These are phyloP conservation scores for Aspergillus cristatus DNA, from an alignment of 495 filamentous ascomycete species.

Conservation along the genomic window DNA sequence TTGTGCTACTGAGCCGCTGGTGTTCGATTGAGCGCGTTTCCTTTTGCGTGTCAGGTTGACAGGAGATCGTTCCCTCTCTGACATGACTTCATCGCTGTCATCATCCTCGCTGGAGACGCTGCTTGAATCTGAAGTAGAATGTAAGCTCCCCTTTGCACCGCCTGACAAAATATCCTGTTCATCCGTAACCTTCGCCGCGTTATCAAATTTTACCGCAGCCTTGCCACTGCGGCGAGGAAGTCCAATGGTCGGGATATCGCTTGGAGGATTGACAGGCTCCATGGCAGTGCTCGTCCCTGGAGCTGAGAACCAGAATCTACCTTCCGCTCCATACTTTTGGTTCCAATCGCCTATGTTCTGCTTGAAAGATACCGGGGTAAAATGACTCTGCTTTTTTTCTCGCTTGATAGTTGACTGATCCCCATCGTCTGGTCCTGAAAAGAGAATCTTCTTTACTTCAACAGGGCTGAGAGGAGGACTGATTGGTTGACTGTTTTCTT, in stretches of 20 bases:
- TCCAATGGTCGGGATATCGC: slow-evolving; percentile 35
- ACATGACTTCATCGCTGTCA: slow-evolving; percentile 21
- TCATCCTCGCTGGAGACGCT: slow-evolving; percentile 21
- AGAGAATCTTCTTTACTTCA: slow-evolving; percentile 39
- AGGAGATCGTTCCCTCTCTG: slow-evolving; percentile 15
- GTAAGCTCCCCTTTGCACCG: not conserved
- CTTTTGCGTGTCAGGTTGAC: slow-evolving; percentile 23
- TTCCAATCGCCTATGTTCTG: slow-evolving; percentile 35
- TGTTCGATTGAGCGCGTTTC: slow-evolving; percentile 32
- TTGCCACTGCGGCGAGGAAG: slow-evolving; percentile 22
- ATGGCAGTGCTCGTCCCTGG: slow-evolving; percentile 3
- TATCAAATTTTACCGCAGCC: not conserved
- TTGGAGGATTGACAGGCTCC: slow-evolving; percentile 4
- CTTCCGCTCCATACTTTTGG: slow-evolving; percentile 41
- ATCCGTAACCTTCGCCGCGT: slow-evolving; percentile 2
- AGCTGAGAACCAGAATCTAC: slow-evolving; percentile 40
- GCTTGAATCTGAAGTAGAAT: slow-evolving; percentile 20
- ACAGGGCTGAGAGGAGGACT: slow-evolving; percentile 44
- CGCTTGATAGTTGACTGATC: slow-evolving; percentile 3
- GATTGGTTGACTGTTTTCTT: slow-evolving; percentile 22
- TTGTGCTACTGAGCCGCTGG: slow-evolving; percentile 19
- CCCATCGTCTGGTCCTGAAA: slow-evolving; percentile 19
- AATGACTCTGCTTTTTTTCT: slow-evolving; percentile 27
- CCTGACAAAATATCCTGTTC: slow-evolving; percentile 5
- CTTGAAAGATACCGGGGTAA: slow-evolving; percentile 40